Base-by-base conservation (phyloP, 345 rosid genomes). In the Gossypium anomalum region DNA sequence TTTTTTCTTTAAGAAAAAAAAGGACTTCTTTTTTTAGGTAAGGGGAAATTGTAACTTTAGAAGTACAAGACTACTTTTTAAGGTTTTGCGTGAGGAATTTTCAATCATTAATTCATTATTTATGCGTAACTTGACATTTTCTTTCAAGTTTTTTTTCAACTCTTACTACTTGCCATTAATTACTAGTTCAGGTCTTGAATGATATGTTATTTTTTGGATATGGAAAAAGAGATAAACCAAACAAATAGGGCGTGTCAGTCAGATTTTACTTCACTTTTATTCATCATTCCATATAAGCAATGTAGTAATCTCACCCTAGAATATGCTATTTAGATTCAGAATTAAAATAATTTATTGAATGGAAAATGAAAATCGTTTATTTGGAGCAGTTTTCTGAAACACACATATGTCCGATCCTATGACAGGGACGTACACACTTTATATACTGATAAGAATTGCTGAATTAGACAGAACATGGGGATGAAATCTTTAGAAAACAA, bases 71-170 rank as follows among this genome's bases (percentile, higher is more conserved):
- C 70, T 78, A 55, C 64, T 13, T 60, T 57, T 56, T 62, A 78
- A 78, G 84, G 76, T 82, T 75, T 78, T 81, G 80, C 72, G 79
- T 76, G 75, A 72, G 80, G 41, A 47, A 11, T 20, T 60, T 23
- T 7, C 76, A 65, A 70, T 63, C 65, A 81, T 47, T 10, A 47
- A 47, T 47, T 47, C 51, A 47, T 81, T 81, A 65, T 48, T 81
- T 63, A 75, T 62, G 72, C 62, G 73, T 63, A 77, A 77, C 61
- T 70, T 27, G 29, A 48, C 23, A 34, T 34, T 34, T 34, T 34
- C 41, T 34, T 34, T 34, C 41, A 34, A 34, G 7, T 34, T 34
- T 4, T 34, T 34, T 34, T 34, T 5, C 41, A 34, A 34, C 41
- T 34, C 41, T 34, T 34, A 34, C 41, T 34, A 1, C 41, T 4